phyloP scores from a whole-genome alignment of 768 basidiomycete species.

The Phallus indusiatus region DNA sequence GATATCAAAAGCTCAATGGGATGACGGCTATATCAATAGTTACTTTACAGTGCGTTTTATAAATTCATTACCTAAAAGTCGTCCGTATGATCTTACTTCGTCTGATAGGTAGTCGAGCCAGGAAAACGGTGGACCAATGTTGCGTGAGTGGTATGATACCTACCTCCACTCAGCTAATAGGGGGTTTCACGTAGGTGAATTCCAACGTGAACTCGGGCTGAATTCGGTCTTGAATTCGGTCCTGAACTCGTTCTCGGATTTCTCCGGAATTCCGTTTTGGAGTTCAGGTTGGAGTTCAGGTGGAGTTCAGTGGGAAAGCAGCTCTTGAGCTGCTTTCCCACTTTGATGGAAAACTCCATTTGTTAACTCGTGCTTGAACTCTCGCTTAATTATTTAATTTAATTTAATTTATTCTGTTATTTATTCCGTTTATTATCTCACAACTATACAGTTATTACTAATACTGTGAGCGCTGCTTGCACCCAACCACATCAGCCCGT shows the following conservation, averaged over 20 bases:
- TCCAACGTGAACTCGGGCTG: too few relatives aligned
- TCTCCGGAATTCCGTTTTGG: too few relatives aligned
- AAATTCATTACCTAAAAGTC: background rate
- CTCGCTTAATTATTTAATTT: background rate
- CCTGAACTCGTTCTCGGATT: too few relatives aligned
- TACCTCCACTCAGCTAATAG: background rate
- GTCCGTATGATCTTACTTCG: background rate
- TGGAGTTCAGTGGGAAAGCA: too few relatives aligned
- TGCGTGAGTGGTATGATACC: slow-evolving; percentile 4
- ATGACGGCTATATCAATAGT: slow-evolving; percentile 17
- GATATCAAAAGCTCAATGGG: slow-evolving; percentile 15
- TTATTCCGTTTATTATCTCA: background rate
- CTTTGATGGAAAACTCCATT: background rate
- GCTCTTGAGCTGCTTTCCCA: background rate
- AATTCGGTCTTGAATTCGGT: too few relatives aligned
- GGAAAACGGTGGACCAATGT: slow-evolving; percentile 16
- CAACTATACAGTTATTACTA: background rate
- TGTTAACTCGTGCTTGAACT: background rate
- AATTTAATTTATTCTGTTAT: background rate
- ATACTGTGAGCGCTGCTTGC: background rate
- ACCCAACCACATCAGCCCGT: background rate
- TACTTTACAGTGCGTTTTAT: slow-evolving; percentile 13
- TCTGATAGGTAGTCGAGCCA: slow-evolving; percentile 14
- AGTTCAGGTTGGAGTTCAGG: too few relatives aligned
- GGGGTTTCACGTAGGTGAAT: too few relatives aligned